phyloP scores from a whole-genome alignment of 805 yeast genomes.

The Metschnikowia amazonensis region DNA sequence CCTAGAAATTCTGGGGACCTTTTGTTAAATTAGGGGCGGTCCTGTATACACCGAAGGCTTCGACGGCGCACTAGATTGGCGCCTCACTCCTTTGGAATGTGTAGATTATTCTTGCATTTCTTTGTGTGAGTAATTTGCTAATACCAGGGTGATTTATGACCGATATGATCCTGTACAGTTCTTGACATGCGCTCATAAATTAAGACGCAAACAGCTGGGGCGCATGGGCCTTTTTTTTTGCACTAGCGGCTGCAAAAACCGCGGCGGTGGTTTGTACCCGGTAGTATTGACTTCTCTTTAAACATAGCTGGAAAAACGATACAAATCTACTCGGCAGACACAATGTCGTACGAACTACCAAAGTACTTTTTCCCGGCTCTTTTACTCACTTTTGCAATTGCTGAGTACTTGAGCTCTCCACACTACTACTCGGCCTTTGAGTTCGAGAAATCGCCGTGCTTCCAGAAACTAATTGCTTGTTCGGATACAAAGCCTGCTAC shows the following conservation, averaged over 20 bases:
- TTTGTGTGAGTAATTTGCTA: neutral
- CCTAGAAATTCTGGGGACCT: conserved; percentile 1
- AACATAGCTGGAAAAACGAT: neutral
- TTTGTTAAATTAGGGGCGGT: neutral
- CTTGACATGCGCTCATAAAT: neutral
- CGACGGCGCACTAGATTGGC: neutral
- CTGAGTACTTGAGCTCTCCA: conserved; percentile 1
- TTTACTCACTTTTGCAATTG: neutral
- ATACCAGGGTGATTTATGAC: neutral
- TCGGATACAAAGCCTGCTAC: conserved; percentile 9
- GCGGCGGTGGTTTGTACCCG: neutral
- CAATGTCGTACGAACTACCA: neutral
- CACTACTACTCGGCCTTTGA: conserved; percentile 4
- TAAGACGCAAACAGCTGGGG: neutral
- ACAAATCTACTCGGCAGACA: neutral
- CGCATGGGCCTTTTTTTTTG: neutral
- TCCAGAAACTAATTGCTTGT: conserved; percentile 10
- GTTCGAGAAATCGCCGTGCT: conserved; percentile 7
- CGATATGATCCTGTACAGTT: neutral
- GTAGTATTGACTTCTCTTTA: neutral
- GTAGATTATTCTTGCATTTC: neutral
- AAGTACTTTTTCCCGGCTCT: conserved; percentile 1
- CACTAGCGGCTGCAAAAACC: conserved; percentile 3
- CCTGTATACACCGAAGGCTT: neutral
- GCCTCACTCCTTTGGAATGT: neutral